Conservation (phyloP, 1,284 basidiomycete species). For the Microbotryum violaceum region DNA sequence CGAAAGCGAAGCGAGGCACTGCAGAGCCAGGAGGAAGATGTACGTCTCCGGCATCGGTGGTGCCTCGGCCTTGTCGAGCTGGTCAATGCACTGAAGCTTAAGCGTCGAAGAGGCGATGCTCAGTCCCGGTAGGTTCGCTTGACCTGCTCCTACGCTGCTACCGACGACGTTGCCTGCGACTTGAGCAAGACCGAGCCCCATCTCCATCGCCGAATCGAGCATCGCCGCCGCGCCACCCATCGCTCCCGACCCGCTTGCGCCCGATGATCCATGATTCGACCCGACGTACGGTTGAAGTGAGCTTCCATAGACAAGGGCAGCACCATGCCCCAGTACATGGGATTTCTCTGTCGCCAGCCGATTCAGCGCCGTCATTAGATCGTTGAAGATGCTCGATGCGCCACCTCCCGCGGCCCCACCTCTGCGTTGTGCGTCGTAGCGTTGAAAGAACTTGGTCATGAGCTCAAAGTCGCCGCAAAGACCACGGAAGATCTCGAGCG, state of each 20-base stretch:
- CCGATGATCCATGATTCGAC: not conserved
- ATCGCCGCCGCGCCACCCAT: constrained; percentile 50
- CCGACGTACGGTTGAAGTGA: constrained; percentile 25
- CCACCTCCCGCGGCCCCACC: not conserved
- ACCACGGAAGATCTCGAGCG: constrained; percentile 84
- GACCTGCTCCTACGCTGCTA: constrained; percentile 52
- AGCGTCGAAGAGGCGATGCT: constrained; percentile 13
- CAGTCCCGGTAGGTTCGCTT: constrained; percentile 60
- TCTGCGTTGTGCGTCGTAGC: constrained; percentile 55
- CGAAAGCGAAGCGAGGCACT: constrained; percentile 77
- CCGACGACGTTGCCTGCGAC: constrained; percentile 62
- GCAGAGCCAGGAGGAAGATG: constrained; percentile 80
- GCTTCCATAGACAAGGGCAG: constrained; percentile 44
- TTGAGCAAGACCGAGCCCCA: constrained; percentile 54
- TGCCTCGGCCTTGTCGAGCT: constrained; percentile 90
- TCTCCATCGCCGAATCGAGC: constrained; percentile 73
- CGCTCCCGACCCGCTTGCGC: not conserved
- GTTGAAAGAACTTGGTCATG: constrained; percentile 68
- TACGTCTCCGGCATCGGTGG: constrained; percentile 87
- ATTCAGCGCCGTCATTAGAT: constrained; percentile 72
- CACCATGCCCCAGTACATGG: constrained; percentile 63
- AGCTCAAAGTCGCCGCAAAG: constrained; percentile 75
- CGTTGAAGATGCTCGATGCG: constrained; percentile 58
- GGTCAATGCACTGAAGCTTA: constrained; percentile 65
- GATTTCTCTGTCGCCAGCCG: constrained; percentile 81